Base-by-base conservation (phyloP, 805 yeast genomes). In the Allodekkera sacchari region DNA sequence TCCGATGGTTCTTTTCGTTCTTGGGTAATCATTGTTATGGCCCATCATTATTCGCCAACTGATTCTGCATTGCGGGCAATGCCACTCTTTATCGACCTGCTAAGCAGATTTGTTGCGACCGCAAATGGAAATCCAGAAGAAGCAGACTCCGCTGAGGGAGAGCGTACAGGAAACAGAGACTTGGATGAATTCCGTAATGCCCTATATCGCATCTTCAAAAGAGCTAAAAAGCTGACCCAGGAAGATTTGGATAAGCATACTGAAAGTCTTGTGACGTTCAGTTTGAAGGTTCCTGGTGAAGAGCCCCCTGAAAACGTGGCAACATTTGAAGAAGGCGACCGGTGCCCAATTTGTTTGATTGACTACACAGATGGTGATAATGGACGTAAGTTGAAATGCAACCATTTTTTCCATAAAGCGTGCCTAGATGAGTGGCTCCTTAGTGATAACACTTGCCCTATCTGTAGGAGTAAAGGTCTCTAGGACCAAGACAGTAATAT, bases 1-100 rank as follows among this genome's bases (percentile, higher is more conserved):
- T 22, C 31, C 27, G 46, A 40, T 13, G n/a, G n/a, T n/a, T 27
- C 42, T 5, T 58, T 61, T 24, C 54, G 73, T 18, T 66, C 76
- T 1, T 74, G 81, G 82, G 64, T 74, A n/a, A 70, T 75, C 16
- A 71, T 71, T 31, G 77, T 74, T 6, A 63, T 73, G 55, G 80
- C 80, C 1, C 77, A 76, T 25, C 53, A 66, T 10, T 74, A 70
- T 41, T 62, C 69, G 3, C 28, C 42, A 1, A 31, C 33, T 9
- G 54, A 50, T 30, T 57, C 65, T 1, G 54, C 73, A 9, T 68
- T 74, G 34, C 61, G 57, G 21, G 56, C 74, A 28, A 53, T 74
- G 50, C 47, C 53, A 10, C 22, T 42, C 19, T 47, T 49, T 25
- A 44, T 50, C 31, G 44, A 42, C 15, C 30, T 45, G 16, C 30